Base-by-base conservation (phyloP, 2,329 filamentous ascomycete species). In the Penicillium digitatum region DNA sequence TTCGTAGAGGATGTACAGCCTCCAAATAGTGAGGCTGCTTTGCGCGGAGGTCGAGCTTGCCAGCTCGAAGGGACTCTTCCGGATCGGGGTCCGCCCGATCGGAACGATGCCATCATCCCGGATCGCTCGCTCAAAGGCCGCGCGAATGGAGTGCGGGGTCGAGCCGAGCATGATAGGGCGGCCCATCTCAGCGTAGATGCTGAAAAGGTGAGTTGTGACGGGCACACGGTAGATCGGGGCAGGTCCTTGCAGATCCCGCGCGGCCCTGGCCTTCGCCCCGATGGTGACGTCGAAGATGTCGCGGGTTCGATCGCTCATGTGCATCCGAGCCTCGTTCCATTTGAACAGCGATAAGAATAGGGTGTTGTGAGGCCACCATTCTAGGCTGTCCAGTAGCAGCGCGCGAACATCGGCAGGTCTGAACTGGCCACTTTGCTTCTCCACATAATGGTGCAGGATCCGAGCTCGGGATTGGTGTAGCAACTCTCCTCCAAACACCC, bases 271-370 rank as follows among this genome's bases (percentile, higher is more conserved):
- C 20, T 24, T 38, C 10, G 42, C 32, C 9, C 47, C 47, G 22
- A 29, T 61, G 22, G 62, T 56, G n/a, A 68, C 57, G 32, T 75
- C 69, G 20, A 80, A 73, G 11, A 92, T 75, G 6, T 81, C 78
- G n/a, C 88, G 84, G 20, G 95, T 83, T 18, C 89, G 87, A 62
- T 95, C 89, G 58, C 90, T 83, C 51, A 94, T 81, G 24, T 86
- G 82, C 40, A 90, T 83, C 8, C 86, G 83, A 2, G 84, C 79
- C 67, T 93, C 87, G 58, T 89, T 86, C 78, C 86, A 88, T n/a
- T 85, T 81, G 60, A 87, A 87, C 0, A 94, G 74, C 1, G 82
- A 78, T 1, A 95, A 79, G 58, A 96, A 87, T 6, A 90, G 79
- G 1, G 85, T 88, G 73, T 96, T 96, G 46, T 79, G 78, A 0